Percentiles rank a stretch among this genome's conserved stretches.
Evolutionary conservation across 2,329 filamentous ascomycete species (phyloP).

Genomic region (Fusarium austroafricanum): DNA sequence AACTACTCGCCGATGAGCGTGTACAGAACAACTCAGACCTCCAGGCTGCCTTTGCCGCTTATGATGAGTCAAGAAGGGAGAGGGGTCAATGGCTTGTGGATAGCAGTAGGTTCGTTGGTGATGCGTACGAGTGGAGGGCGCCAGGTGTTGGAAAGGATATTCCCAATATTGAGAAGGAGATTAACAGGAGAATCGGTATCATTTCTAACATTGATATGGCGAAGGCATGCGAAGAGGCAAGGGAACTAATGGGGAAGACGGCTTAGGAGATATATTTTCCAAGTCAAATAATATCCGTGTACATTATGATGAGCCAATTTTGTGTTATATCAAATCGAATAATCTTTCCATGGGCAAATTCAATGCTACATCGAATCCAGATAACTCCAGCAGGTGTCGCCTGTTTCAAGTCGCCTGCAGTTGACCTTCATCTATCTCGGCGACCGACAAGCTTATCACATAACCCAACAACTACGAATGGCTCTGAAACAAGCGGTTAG

Average conservation of each 20-base stretch:
- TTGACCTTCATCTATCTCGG: neutral
- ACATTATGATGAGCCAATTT: neutral
- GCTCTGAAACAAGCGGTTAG: neutral
- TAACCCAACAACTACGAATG: neutral
- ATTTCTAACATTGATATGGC: constrained; percentile 30
- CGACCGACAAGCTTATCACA: neutral
- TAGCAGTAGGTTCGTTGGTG: constrained; percentile 57
- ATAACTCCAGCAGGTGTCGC: too few relatives aligned
- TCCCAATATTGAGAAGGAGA: constrained; percentile 30
- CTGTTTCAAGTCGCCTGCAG: neutral
- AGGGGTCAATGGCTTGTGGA: constrained; percentile 62
- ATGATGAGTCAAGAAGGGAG: constrained; percentile 62
- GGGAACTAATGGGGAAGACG: neutral
- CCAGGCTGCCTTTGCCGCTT: constrained; percentile 50
- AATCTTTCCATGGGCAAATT: too few relatives aligned
- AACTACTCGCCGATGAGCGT: constrained; percentile 58
- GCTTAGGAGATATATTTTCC: neutral
- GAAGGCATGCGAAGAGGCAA: constrained; percentile 8
- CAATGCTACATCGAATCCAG: too few relatives aligned
- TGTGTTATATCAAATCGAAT: too few relatives aligned
- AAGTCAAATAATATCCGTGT: neutral
- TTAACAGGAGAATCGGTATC: constrained; percentile 25
- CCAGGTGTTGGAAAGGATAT: constrained; percentile 33
- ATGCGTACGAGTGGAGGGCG: constrained; percentile 59
- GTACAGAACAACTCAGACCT: constrained; percentile 47